Evolutionary conservation across 306 rosid genomes (phyloP).

Genomic region (Lablab purpureus): DNA sequence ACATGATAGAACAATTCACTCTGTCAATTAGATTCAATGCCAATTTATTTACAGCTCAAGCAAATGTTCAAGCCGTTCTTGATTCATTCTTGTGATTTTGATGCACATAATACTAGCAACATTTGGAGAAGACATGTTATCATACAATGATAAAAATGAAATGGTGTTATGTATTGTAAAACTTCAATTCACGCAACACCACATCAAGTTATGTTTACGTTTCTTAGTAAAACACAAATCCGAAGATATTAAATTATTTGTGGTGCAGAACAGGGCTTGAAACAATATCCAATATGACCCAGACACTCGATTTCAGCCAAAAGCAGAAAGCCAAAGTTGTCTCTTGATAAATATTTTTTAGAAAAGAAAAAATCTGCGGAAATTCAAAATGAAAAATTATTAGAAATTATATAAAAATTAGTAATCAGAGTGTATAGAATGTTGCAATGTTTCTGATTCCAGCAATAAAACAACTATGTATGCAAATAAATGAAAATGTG

Average conservation of each 20-base stretch:
- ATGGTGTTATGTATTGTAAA: too few species aligned
- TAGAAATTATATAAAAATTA: background rate
- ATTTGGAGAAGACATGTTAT: background rate
- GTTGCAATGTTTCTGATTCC: too few species aligned
- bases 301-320: background rate
- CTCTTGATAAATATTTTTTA: too few species aligned
- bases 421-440: too few species aligned
- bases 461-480: background rate
- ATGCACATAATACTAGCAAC: background rate
- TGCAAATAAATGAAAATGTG: background rate
- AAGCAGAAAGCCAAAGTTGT: background rate
- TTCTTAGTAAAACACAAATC: too few species aligned
- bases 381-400: background rate
- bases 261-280: background rate
- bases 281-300: background rate
- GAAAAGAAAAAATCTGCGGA: background rate
- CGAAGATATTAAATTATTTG: too few species aligned
- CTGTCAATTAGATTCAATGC: constrained; percentile 48
- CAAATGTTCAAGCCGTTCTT: background rate
- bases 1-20: constrained; percentile 68
- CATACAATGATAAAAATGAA: too few species aligned
- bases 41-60: constrained; percentile 36
- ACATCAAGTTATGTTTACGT: too few species aligned
- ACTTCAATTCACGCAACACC: too few species aligned
- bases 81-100: background rate